Evolutionary conservation across 1,139 yeast species (phyloP).

Genomic region (Kluyveromyces marxianus): DNA sequence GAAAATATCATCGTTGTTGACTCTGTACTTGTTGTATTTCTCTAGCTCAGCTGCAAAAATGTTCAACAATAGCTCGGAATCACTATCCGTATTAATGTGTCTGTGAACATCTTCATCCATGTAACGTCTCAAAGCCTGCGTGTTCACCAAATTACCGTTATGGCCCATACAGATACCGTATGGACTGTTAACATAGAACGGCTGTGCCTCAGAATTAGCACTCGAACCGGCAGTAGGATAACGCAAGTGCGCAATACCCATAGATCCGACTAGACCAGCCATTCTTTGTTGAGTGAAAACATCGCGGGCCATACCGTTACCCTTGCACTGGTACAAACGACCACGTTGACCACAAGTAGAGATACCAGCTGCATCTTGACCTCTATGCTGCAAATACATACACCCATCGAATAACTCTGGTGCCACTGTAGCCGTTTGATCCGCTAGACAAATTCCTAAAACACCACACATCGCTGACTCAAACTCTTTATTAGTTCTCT

Average conservation of each 20-base stretch:
- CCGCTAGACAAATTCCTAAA: slow-evolving; percentile 78
- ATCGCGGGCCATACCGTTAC: slow-evolving; percentile 98
- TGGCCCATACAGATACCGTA: slow-evolving; percentile 87
- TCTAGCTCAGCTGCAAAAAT: slow-evolving; percentile 89
- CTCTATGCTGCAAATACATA: slow-evolving; percentile 90
- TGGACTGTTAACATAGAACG: slow-evolving; percentile 95
- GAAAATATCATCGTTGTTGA: slow-evolving; percentile 83
- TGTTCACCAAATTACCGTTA: slow-evolving; percentile 91
- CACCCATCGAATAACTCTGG: slow-evolving; percentile 91
- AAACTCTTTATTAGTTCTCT: background rate
- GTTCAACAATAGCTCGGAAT: slow-evolving; percentile 82
- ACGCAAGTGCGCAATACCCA: slow-evolving; percentile 93
- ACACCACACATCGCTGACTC: slow-evolving; percentile 79
- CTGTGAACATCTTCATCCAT: slow-evolving; percentile 93
- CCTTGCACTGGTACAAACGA: slow-evolving; percentile 92
- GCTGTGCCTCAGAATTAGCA: slow-evolving; percentile 97
- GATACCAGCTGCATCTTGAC: slow-evolving; percentile 99
- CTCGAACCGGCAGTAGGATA: slow-evolving; percentile 99
- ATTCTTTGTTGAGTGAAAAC: slow-evolving; percentile 84
- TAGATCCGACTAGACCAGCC: slow-evolving; percentile 75
- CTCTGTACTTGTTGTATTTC: slow-evolving; percentile 86
- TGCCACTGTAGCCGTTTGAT: slow-evolving; percentile 66
- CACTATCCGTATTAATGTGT: slow-evolving; percentile 94
- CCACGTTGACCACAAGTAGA: slow-evolving; percentile 94
- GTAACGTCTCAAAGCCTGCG: slow-evolving; percentile 63